Evolutionary conservation across 140 eudicot genomes (phyloP).

Genomic region (Anethum foeniculum): DNA sequence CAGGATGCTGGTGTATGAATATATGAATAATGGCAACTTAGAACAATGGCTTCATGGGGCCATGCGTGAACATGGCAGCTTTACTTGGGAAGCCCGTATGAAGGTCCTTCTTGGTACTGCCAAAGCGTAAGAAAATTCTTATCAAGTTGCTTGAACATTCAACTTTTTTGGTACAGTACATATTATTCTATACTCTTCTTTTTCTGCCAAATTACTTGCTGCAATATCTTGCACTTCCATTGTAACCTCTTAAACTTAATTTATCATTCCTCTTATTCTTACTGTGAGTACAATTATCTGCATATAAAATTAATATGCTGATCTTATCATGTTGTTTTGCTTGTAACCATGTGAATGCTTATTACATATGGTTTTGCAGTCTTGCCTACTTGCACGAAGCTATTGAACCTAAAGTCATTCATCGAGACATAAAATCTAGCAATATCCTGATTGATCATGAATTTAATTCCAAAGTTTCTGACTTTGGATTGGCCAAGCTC

Average conservation of each 20-base stretch:
- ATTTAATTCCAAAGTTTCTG: conserved; percentile 7
- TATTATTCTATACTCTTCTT: neutral
- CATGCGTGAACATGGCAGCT: conserved; percentile 53
- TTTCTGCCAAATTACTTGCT: neutral
- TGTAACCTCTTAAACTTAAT: neutral
- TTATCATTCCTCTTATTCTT: neutral
- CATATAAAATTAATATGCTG: neutral
- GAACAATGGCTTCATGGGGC: conserved; percentile 99
- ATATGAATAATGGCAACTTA: conserved; percentile 78
- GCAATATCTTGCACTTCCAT: neutral
- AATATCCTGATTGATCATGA: conserved; percentile 1
- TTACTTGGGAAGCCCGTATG: conserved; percentile 94
- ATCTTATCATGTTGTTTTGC: neutral
- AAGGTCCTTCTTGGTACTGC: conserved; percentile 92
- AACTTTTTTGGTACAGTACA: neutral
- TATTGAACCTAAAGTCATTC: conserved; percentile 11
- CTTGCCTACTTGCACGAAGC: conserved; percentile 12
- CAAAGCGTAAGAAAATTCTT: conserved; percentile 48
- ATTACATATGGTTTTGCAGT: neutral
- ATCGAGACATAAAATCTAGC: conserved; percentile 10
- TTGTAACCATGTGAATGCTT: neutral
- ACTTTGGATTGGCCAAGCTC: conserved; percentile 9
- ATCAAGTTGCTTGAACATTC: neutral
- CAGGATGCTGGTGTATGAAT: conserved; percentile 95
- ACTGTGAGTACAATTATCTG: neutral